Percentiles rank a stretch among this genome's conserved stretches.
phyloP scores from a whole-genome alignment of 805 yeast genomes.

The Schwanniomyces sp. region DNA sequence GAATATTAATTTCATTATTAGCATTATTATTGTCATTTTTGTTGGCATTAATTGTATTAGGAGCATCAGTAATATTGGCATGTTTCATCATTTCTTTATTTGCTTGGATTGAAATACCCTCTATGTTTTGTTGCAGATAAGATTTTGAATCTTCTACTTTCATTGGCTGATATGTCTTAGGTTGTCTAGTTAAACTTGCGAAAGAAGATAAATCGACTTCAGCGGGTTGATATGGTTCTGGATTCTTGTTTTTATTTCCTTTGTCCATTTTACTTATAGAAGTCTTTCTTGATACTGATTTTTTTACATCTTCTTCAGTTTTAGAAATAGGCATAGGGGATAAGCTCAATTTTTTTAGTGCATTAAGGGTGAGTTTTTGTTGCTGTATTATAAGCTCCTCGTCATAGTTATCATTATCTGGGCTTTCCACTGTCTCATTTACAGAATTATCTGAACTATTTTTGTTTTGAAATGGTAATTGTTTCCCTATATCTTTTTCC shows the following conservation, averaged over 20 bases:
- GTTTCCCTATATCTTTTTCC: slow-evolving; percentile 41
- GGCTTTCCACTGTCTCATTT: background rate
- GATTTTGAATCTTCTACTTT: background rate
- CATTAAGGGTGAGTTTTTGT: slow-evolving; percentile 42
- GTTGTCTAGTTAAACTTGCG: slow-evolving; percentile 45
- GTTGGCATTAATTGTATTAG: background rate
- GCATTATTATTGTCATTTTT: background rate
- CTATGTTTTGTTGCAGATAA: background rate
- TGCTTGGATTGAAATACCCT: background rate
- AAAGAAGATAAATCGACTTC: slow-evolving; percentile 45
- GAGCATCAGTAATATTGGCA: background rate
- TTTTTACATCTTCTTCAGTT: slow-evolving; percentile 18
- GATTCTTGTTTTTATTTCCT: slow-evolving; percentile 3
- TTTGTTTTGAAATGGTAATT: slow-evolving; percentile 34
- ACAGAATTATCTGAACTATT: slow-evolving; percentile 2
- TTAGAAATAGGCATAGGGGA: slow-evolving; percentile 40
- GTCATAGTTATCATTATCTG: slow-evolving; percentile 25
- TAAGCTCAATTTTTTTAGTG: slow-evolving; percentile 41
- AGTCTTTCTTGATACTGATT: slow-evolving; percentile 3
- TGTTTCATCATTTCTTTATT: background rate
- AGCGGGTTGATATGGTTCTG: slow-evolving; percentile 44
- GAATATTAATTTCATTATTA: background rate
- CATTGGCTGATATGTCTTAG: slow-evolving; percentile 16
- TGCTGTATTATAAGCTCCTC: slow-evolving; percentile 40
- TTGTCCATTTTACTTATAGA: slow-evolving; percentile 4